Evolutionary conservation across 768 basidiomycete genomes (phyloP), one percentile per base, ranked within the genome.

Genomic region (Sutorius australiensis): DNA sequence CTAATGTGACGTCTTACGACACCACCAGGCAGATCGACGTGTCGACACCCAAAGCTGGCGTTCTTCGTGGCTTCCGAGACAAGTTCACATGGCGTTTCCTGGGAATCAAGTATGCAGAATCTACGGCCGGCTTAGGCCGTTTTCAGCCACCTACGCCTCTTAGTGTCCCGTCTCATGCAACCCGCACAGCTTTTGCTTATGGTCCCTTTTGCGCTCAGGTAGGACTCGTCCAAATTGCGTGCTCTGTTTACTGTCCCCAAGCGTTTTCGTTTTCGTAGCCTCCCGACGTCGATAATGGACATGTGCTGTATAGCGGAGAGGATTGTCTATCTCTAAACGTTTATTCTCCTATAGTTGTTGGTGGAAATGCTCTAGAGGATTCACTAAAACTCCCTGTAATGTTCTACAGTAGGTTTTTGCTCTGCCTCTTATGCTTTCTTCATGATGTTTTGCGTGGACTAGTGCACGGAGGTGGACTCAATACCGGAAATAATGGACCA

Each of bases 381-480:
- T 42, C 19, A 7, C 50, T 46, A 5, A 65, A 51, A 32, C 54
- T 59, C 14, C 62, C 54, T 11, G 62, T 63, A 3, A 63, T 63
- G 63, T 63, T 64, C 45, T 58, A 39, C 32, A 38, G 49, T 57
- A 38, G 48, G 54, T 14, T 12, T 28, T 7, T 21, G 9, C 37
- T 13, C 10, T 28, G 1, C 5, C 4, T 38, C 21, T 48, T 7
- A 14, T 41, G 43, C 11, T 12, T 38, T 38, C 17, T 28, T 51
- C 32, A 39, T 7, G 16, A 3, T 32, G n/a, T 24, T 42, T 13
- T 17, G 19, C 4, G 24, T 24, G 24, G 24, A 24, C 24, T 46
- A 61, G 60, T 65, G n/a, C 63, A 62, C 6, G 54, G 62, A 0
- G 60, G 63, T 32, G 60, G 54, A 46, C 41, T 62, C 6, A 62